phyloP scores from a whole-genome alignment of 2,329 filamentous ascomycete species.

The Coniella lustricola region DNA sequence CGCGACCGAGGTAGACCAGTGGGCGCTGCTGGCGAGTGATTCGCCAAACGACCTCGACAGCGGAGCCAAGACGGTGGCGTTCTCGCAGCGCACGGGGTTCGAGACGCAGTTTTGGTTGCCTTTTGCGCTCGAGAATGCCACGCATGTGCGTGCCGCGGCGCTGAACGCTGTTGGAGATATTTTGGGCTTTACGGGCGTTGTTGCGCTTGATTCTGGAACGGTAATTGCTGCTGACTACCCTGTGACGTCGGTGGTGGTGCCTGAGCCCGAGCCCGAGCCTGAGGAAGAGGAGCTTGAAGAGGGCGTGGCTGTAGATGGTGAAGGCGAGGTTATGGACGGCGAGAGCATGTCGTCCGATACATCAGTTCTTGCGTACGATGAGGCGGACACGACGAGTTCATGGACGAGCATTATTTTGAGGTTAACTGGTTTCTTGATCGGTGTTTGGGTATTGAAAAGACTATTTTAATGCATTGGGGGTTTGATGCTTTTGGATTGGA shows the following conservation, averaged over 20 bases:
- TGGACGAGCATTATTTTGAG: neutral
- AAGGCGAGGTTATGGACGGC: neutral
- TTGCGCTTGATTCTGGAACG: slow-evolving; percentile 4
- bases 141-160: slow-evolving; percentile 14
- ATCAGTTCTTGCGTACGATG: neutral
- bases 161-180: slow-evolving; percentile 11
- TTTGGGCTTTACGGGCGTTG: slow-evolving; percentile 14
- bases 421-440: neutral
- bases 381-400: neutral
- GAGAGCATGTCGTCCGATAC: neutral
- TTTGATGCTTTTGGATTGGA: neutral
- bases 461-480: neutral
- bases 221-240: neutral
- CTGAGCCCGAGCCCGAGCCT: neutral
- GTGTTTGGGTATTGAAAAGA: neutral
- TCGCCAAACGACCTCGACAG: neutral
- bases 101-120: slow-evolving; percentile 2
- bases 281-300: neutral
- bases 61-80: neutral
- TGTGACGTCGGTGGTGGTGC: neutral
- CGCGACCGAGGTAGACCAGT: slow-evolving; percentile 22
- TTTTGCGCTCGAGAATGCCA: neutral
- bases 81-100: neutral
- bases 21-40: slow-evolving; percentile 2
- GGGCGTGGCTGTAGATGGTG: neutral